Percentiles rank a stretch among this genome's conserved stretches.
Conservation (phyloP, 495 filamentous ascomycete genomes). For the Hypoxylon intermedium region DNA sequence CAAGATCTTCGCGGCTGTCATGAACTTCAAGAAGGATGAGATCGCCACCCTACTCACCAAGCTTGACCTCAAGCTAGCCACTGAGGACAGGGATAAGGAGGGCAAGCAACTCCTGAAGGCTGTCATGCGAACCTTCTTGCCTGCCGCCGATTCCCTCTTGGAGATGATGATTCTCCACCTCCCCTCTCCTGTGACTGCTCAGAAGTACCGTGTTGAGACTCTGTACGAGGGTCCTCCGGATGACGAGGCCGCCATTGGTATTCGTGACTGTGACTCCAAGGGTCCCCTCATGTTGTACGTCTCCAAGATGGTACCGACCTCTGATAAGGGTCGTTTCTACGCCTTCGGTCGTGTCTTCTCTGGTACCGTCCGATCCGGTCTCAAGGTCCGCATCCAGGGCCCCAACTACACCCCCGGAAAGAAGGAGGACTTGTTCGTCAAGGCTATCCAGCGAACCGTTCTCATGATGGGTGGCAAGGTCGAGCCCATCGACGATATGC, state of each 20-base stretch:
- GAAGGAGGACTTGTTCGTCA: slow-evolving; percentile 99
- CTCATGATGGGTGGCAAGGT: slow-evolving; percentile 99
- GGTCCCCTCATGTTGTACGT: slow-evolving; percentile 99
- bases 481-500: slow-evolving; percentile 99
- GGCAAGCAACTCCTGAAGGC: slow-evolving; percentile 97
- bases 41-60: slow-evolving; percentile 81
- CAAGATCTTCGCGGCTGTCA: slow-evolving; percentile 93
- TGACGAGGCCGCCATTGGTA: slow-evolving; percentile 89
- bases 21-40: slow-evolving; percentile 99
- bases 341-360: slow-evolving; percentile 99
- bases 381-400: slow-evolving; percentile 99
- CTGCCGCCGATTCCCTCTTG: slow-evolving; percentile 95
- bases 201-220: slow-evolving; percentile 98
- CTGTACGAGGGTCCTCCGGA: slow-evolving; percentile 97
- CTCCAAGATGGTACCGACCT: slow-evolving; percentile 99
- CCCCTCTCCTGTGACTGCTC: slow-evolving; percentile 92
- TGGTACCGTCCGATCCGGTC: slow-evolving; percentile 93
- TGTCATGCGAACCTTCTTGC: slow-evolving; percentile 97
- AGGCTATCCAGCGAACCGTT: slow-evolving; percentile 99
- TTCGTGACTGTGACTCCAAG: slow-evolving; percentile 97
- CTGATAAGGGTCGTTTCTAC: slow-evolving; percentile 99
- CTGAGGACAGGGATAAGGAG: slow-evolving; percentile 90
- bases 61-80: slow-evolving; percentile 86
- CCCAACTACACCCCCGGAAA: slow-evolving; percentile 97
- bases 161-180: slow-evolving; percentile 99